phyloP scores from a whole-genome alignment of 768 basidiomycete species.

The Phlebiopsis flavidoalba region DNA sequence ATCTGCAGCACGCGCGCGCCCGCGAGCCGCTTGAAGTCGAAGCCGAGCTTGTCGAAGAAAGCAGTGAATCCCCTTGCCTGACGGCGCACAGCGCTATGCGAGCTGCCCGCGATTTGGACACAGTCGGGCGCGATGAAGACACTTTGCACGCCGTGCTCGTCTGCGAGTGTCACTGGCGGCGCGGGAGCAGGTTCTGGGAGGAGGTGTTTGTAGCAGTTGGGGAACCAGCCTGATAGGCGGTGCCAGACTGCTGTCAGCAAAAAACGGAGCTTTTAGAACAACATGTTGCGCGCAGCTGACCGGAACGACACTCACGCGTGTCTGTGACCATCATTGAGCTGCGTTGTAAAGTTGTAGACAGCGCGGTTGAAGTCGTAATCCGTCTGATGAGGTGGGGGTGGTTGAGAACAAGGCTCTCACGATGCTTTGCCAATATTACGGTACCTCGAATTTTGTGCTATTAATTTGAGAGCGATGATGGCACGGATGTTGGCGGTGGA shows the following conservation, averaged over 20 bases:
- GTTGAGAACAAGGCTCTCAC: not conserved
- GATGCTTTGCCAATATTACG: not conserved
- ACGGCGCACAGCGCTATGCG: constrained; percentile 25
- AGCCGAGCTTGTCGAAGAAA: constrained; percentile 42
- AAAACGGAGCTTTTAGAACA: not conserved
- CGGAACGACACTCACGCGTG: constrained; percentile 39
- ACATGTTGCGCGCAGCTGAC: not conserved
- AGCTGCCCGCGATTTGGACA: constrained; percentile 34
- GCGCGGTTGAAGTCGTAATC: constrained; percentile 63
- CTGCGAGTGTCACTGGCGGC: constrained; percentile 45
- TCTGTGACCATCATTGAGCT: constrained; percentile 63
- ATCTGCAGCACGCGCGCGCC: constrained; percentile 54
- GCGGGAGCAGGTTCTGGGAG: constrained; percentile 45
- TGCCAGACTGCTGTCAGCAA: not conserved
- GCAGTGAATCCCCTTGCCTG: constrained; percentile 41
- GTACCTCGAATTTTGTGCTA: constrained; percentile 40
- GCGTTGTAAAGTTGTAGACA: constrained; percentile 48
- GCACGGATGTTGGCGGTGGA: constrained; percentile 51
- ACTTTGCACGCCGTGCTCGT: constrained; percentile 35
- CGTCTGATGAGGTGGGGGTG: constrained; percentile 33
- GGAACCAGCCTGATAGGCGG: constrained; percentile 43
- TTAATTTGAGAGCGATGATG: constrained; percentile 42
- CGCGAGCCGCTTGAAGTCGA: constrained; percentile 57
- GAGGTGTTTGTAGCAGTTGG: constrained; percentile 47
- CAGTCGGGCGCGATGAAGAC: constrained; percentile 53